A percentile compares a stretch with the other conserved stretches of the same genome.
These are phyloP conservation scores for Amniculicola lignicola DNA, from an alignment of 495 filamentous ascomycete genomes.

Conservation along the genomic window DNA sequence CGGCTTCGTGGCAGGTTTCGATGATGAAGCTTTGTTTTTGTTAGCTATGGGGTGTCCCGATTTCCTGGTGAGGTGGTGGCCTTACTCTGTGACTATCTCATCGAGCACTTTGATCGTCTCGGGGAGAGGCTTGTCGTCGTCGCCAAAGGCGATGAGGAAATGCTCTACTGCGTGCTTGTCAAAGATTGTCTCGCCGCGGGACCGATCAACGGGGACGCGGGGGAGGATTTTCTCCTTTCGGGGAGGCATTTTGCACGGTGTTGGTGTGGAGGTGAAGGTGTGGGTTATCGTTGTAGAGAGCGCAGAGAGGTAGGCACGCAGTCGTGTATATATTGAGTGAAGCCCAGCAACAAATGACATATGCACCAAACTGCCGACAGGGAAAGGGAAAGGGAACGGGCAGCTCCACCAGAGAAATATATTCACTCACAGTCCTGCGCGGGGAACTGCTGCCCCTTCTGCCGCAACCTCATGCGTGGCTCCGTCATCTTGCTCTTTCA, in stretches of 20 bases:
- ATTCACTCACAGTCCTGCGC: conserved; percentile 63
- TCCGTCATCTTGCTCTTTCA: conserved; percentile 35
- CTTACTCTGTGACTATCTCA: conserved; percentile 80
- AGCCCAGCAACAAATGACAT: neutral
- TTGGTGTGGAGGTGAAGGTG: neutral
- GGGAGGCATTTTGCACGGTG: neutral
- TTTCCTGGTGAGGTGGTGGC: conserved; percentile 1
- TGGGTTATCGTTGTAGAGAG: neutral
- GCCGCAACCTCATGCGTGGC: conserved; percentile 54
- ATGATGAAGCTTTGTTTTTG: conserved; percentile 57
- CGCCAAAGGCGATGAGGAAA: conserved; percentile 85
- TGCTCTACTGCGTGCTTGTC: conserved; percentile 56
- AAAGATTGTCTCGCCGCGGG: conserved; percentile 2
- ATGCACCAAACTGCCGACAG: neutral
- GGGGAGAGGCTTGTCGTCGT: conserved; percentile 65
- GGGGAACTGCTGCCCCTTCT: conserved; percentile 89
- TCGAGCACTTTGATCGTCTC: conserved; percentile 84
- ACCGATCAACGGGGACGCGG: neutral
- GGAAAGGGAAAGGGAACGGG: conserved; percentile 3
- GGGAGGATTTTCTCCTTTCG: no score
- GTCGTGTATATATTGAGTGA: neutral
- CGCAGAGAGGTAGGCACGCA: neutral
- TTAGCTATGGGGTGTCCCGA: neutral
- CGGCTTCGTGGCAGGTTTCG: conserved; percentile 84
- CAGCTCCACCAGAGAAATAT: neutral